Base-by-base conservation (phyloP, 306 rosid genomes). In the Crotalaria pallida region DNA sequence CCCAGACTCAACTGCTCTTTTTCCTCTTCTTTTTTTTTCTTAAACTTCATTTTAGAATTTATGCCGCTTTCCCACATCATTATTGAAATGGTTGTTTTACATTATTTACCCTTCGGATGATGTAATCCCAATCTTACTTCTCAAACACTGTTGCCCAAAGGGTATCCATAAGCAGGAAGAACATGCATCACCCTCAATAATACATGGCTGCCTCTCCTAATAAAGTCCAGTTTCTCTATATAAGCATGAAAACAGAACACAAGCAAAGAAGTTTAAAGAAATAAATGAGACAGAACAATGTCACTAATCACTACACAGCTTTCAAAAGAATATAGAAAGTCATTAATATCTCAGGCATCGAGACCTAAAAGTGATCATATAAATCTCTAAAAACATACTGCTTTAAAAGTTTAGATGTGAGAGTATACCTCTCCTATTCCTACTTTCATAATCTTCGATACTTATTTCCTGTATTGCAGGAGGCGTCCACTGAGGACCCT, bases 401-500 rank as follows among this genome's bases (percentile, higher is more conserved):
- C 3, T 71, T 16, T 40, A 10, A 36, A 53, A 40, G 13, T 38
- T 70, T 64, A 27, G 19, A 69, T 26, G 45, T 62, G 9, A 79
- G 33, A 22, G 68, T 71, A 58, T 85, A 87, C 96, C 97, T 87
- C 85, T 87, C 67, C 81, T 79, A 40, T 73, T 77, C 10, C 81
- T 55, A 69, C 84, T 73, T 74, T 85, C 94, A 72, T 81, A 83
- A 72, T 87, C 96, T 76, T 84, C 92, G 19, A 73, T 65, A 74
- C 81, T 84, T 83, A 94, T 94, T 80, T 94, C 97, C 83, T 94
- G 97, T 52, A 87, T 82, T 55, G 88, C 85, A 2, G 99, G 83
- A 73, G 83, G 83, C 0, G 74, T 67, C 83, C 83, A 73, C 71
- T 79, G 83, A 72, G 83, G 96, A 80, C 92, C 98, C 60, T 79